Evolutionary conservation across 1,284 basidiomycete genomes (phyloP).

Genomic region (Marasmius fiardii): DNA sequence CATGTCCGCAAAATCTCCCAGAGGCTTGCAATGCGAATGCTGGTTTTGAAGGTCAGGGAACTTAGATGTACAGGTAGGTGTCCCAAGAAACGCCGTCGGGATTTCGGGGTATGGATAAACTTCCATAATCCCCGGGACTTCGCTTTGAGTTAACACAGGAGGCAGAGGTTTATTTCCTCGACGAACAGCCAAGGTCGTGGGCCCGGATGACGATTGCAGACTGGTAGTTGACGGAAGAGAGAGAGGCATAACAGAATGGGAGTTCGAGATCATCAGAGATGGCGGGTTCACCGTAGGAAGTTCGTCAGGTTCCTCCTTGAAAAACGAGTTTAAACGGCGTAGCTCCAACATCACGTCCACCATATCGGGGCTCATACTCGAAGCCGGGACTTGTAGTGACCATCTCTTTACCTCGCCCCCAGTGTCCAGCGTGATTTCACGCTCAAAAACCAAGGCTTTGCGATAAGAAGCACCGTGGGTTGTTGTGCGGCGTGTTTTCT

Average conservation of each 20-base stretch:
- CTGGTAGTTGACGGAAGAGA: slow-evolving; percentile 32
- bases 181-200: slow-evolving; percentile 40
- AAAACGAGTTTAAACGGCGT: slow-evolving; percentile 34
- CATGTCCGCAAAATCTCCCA: slow-evolving; percentile 53
- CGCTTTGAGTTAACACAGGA: slow-evolving; percentile 33
- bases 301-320: slow-evolving; percentile 27
- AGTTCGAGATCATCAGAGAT: slow-evolving; percentile 51
- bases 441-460: slow-evolving; percentile 32
- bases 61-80: slow-evolving; percentile 41
- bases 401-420: slow-evolving; percentile 27
- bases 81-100: slow-evolving; percentile 59
- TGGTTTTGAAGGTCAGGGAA: slow-evolving; percentile 36
- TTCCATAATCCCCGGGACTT: slow-evolving; percentile 18
- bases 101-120: slow-evolving; percentile 49
- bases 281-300: slow-evolving; percentile 29
- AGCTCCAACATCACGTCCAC: slow-evolving; percentile 39
- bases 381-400: slow-evolving; percentile 33
- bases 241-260: slow-evolving; percentile 42
- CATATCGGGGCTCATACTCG: slow-evolving; percentile 35
- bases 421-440: slow-evolving; percentile 27
- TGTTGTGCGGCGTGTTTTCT: slow-evolving; percentile 15
- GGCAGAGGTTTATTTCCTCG: slow-evolving; percentile 47
- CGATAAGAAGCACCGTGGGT: slow-evolving; percentile 17
- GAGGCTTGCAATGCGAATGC: slow-evolving; percentile 21
- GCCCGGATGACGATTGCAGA: neutral